A percentile compares a stretch with the other conserved stretches of the same genome.
Conservation (phyloP, 2,329 filamentous ascomycete genomes). For the Lasiodiplodia theobromae region DNA sequence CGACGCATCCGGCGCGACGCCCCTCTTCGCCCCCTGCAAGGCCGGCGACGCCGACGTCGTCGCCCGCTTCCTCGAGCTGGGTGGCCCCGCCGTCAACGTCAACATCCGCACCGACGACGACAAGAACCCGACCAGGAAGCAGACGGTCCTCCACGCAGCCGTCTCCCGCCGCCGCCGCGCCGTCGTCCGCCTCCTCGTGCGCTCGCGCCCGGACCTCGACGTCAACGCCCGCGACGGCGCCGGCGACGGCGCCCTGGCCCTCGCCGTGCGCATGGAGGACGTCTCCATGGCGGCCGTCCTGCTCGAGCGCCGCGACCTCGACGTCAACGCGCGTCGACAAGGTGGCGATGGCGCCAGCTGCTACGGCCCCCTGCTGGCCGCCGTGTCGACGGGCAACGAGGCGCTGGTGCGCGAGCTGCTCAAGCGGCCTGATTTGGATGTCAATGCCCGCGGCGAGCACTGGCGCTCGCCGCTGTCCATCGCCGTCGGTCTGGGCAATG, state of each 20-base stretch:
- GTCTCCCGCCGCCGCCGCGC: not conserved
- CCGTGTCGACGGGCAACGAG: not conserved
- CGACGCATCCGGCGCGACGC: not conserved
- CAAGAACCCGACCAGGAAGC: not conserved
- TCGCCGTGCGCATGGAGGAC: not conserved
- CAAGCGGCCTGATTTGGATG: not conserved
- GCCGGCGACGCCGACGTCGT: not conserved
- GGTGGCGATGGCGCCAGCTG: not conserved
- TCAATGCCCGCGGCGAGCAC: slow-evolving; percentile 2
- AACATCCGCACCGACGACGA: not conserved
- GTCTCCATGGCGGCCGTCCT: not conserved
- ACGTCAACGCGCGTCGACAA: not conserved
- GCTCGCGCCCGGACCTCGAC: not conserved
- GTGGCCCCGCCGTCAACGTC: not conserved
- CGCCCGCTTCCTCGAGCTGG: not conserved
- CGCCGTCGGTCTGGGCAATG: not conserved
- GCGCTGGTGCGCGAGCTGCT: not conserved
- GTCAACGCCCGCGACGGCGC: not conserved
- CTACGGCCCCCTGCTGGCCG: not conserved
- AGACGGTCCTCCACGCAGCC: not conserved
- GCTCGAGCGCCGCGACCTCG: not conserved
- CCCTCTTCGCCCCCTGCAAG: slow-evolving; percentile 1
- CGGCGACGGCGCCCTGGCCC: not conserved
- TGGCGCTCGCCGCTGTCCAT: slow-evolving; percentile 8
- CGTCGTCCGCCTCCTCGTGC: not conserved